Conservation (phyloP, 352 stramenopile species). For the Globisporangium paddicum region DNA sequence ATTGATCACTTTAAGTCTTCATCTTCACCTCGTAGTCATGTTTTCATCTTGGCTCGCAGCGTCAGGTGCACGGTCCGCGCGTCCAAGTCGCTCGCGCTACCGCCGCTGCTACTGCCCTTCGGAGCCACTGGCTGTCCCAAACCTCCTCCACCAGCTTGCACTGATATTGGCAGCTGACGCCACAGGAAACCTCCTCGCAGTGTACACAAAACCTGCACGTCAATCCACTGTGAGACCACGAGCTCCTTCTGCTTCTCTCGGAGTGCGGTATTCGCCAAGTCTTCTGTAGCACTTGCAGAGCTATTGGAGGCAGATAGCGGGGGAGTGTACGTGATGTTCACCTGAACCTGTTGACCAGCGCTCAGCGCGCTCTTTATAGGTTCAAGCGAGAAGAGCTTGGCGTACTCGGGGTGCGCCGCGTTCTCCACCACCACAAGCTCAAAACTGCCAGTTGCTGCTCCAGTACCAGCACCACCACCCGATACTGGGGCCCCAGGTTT, state of each 20-base stretch:
- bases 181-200: conserved; percentile 37
- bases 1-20: not conserved
- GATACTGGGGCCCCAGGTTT: not conserved
- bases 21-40: not conserved
- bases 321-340: conserved; percentile 54
- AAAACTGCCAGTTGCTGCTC: conserved; percentile 33
- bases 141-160: not conserved
- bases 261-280: not conserved
- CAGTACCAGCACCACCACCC: not conserved
- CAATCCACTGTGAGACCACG: conserved; percentile 32
- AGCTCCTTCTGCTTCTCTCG: conserved; percentile 22
- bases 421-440: conserved; percentile 56
- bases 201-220: conserved; percentile 34
- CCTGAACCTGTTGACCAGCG: conserved; percentile 42
- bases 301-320: not conserved
- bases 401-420: conserved; percentile 26
- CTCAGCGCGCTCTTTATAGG: conserved; percentile 57
- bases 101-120: not conserved
- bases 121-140: not conserved
- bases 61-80: conserved; percentile 1
- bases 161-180: conserved; percentile 13
- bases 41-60: conserved; percentile 7
- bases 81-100: conserved; percentile 3
- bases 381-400: conserved; percentile 63
- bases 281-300: not conserved